Base-by-base conservation (phyloP, 345 rosid species). In the Rhizophora mangle region DNA sequence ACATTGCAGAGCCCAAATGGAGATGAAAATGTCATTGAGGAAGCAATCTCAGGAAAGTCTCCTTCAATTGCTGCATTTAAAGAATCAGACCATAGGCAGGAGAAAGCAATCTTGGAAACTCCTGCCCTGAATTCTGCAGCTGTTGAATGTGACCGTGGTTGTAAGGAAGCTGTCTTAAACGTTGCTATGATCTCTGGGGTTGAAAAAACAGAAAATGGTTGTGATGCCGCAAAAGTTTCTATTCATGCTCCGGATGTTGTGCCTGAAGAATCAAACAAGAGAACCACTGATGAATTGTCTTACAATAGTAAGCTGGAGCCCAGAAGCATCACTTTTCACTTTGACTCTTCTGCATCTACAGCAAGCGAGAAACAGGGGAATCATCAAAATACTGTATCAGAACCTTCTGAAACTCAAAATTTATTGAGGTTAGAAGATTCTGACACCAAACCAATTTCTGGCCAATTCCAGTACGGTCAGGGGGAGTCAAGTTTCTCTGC, bases 401-500 rank as follows among this genome's bases (percentile, higher is more conserved):
- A 68, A 18, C 47, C 21, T 64, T 69, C 15, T 10, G 81, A 68
- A 49, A 34, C 72, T 64, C 67, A 47, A 68, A 79, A 22, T 59
- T 52, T 32, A 18, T 67, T 69, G 52, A 69, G 60, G 69, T 56
- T 29, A 6, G 81, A 76, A n/a, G 80, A 71, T 53, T 24, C 74
- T 4, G 19, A 66, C 10, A 67, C 79, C 21, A 79, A 71, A 37
- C 65, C 78, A 26, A 53, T 69, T 27, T 72, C 85, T 49, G 74
- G 78, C 60, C 79, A 24, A 16, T 67, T 74, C 67, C 82, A 82
- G 0, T 53, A 54, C 1, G 13, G 79, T 62, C 70, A 55, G 29
- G 91, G 95, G 27, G 98, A 91, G 74, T 67, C 93, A 5, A 89
- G 96, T 79, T 94, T 89, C 83, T 88, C 96, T 1, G 81, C 82